phyloP scores from a whole-genome alignment of 352 stramenopile species.

The Pythium dissotocum region DNA sequence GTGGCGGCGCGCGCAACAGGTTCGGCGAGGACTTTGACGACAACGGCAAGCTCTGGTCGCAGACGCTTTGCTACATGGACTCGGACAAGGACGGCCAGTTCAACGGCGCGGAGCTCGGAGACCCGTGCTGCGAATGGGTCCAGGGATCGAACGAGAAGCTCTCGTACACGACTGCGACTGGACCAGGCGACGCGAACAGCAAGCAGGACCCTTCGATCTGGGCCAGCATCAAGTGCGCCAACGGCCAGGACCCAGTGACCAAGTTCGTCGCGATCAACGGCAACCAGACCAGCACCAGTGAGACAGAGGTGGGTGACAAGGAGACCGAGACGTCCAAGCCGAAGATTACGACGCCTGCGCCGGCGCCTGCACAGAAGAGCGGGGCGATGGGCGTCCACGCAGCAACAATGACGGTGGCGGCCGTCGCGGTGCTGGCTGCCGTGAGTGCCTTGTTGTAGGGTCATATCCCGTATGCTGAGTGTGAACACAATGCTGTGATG shows the following conservation, averaged over 20 bases:
- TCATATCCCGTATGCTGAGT: background rate
- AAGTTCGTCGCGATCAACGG: slow-evolving; percentile 20
- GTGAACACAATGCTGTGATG: background rate
- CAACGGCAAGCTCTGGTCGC: slow-evolving; percentile 28
- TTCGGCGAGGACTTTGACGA: slow-evolving; percentile 34
- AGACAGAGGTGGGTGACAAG: slow-evolving; percentile 2
- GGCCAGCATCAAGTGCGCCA: slow-evolving; percentile 25
- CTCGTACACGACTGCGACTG: slow-evolving; percentile 30
- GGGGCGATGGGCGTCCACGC: background rate
- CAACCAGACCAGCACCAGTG: background rate
- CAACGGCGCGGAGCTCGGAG: slow-evolving; percentile 62
- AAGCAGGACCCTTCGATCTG: slow-evolving; percentile 32
- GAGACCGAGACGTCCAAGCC: background rate
- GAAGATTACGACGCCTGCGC: slow-evolving; percentile 1
- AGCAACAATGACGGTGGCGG: background rate
- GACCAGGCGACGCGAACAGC: slow-evolving; percentile 27
- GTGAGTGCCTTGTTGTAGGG: background rate
- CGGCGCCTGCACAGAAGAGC: slow-evolving; percentile 11
- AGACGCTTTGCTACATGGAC: slow-evolving; percentile 35
- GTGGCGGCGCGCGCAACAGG: slow-evolving; percentile 29
- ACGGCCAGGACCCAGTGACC: slow-evolving; percentile 28
- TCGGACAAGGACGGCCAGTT: slow-evolving; percentile 32
- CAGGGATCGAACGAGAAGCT: slow-evolving; percentile 29
- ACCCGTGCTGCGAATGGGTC: slow-evolving; percentile 45
- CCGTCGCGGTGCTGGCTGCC: background rate